Base-by-base conservation (phyloP, 768 basidiomycete species). In the Boletus bicolor region DNA sequence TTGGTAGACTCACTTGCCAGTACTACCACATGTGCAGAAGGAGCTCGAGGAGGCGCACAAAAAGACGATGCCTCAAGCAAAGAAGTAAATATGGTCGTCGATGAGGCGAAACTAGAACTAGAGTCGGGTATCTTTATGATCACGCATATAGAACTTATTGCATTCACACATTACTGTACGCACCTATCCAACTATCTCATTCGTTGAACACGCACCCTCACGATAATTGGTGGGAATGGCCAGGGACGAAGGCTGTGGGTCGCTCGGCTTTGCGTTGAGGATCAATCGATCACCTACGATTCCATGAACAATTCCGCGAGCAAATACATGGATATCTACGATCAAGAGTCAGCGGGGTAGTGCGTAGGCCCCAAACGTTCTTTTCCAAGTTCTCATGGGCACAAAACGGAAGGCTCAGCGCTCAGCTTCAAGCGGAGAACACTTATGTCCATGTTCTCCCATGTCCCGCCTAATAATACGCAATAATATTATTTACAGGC, bases 41-140 rank as follows among this genome's bases (percentile, higher is more conserved):
- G 95, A 97, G 53, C 83, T 97, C 57, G 85, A 89, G 68, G 92
- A 91, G 34, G 89, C 86, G 14, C 89, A 93, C 69, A 84, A 83
- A 71, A 93, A 91, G 80, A 84, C 86, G 44, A 72, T 87, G 49
- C 81, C 83, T 39, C 78, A 81, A 56, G 71, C 77, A 43, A 90
- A 88, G 79, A 87, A 89, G 76, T 90, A 87, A 77, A 71, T 17
- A 24, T n/a, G 42, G n/a, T 44, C 53, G 32, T 30, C 14, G 14
- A 11, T 5, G 35, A 34, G 11, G 37, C 36, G 44, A 34, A 49
- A 42, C 21, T 44, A 49, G 39, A 52, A 24, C 28, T 51, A 19
- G 51, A 44, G 24, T 26, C 28, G 24, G 30, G 49, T 38, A 61
- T 44, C 41, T 38, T 54, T 54, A 59, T 44, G 43, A 53, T 39